Conservation (phyloP, 257 asterid genomes). For the Lycium barbarum region DNA sequence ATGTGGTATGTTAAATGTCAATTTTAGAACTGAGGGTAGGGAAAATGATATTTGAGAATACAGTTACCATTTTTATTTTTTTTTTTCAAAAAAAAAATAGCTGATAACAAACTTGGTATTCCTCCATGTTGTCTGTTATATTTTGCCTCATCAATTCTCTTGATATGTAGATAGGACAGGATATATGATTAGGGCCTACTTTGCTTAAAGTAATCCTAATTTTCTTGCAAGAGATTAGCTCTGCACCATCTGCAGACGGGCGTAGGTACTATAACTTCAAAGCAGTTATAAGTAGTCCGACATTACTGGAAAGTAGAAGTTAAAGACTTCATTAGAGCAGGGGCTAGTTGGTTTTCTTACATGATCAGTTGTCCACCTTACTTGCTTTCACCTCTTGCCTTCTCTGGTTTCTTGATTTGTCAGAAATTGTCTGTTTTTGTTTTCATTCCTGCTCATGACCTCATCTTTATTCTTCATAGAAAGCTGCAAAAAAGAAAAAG, state of each 20-base stretch:
- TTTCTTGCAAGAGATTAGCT: neutral
- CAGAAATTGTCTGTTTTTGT: neutral
- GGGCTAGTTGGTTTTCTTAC: neutral
- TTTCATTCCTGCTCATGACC: constrained; percentile 14
- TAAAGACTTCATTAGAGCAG: neutral
- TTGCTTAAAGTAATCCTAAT: neutral
- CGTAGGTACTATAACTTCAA: neutral
- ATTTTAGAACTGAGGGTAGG: constrained; percentile 18
- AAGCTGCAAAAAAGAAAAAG: constrained; percentile 88
- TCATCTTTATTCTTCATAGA: constrained; percentile 49
- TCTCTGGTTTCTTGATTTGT: neutral
- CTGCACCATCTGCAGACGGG: constrained; percentile 15
- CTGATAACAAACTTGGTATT: neutral
- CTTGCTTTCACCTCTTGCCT: constrained; percentile 3
- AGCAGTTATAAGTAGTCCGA: neutral
- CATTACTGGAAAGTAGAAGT: neutral
- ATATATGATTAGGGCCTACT: neutral
- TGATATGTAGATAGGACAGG: constrained; percentile 10
- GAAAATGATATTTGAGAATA: neutral
- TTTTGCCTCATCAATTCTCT: constrained; percentile 12
- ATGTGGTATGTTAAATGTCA: constrained; percentile 70
- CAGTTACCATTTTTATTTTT: no score
- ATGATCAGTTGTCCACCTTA: neutral
- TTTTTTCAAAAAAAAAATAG: no score
- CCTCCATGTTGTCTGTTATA: constrained; percentile 10